A percentile compares a stretch with the other conserved stretches of the same genome.
These are phyloP conservation scores for Cladosporium velox DNA, from an alignment of 2,329 filamentous ascomycete species.

Conservation along the genomic window DNA sequence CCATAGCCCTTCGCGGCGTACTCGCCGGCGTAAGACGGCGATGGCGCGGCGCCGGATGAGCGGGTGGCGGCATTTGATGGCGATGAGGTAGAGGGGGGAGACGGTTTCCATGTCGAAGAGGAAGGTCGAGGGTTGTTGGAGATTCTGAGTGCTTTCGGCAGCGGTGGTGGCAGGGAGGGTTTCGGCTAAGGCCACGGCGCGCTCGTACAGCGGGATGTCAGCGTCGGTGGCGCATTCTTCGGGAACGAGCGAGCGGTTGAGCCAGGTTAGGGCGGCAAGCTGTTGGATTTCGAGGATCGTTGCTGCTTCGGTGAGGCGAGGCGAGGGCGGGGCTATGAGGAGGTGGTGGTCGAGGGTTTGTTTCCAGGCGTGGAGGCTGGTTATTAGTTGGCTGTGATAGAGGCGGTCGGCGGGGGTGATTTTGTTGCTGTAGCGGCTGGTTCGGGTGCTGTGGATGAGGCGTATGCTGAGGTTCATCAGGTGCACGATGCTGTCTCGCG, in stretches of 20 bases:
- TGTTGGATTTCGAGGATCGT: conserved; percentile 28
- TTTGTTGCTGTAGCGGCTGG: conserved; percentile 20
- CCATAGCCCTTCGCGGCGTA: conserved; percentile 29
- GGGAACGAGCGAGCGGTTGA: conserved; percentile 22
- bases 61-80: conserved; percentile 32
- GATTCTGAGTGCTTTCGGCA: neutral
- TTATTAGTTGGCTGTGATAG: conserved; percentile 16
- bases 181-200: conserved; percentile 24
- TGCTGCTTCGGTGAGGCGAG: conserved; percentile 19
- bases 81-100: conserved; percentile 29
- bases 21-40: conserved; percentile 23
- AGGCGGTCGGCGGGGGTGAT: conserved; percentile 20
- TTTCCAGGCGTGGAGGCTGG: conserved; percentile 19
- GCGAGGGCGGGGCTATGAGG: neutral
- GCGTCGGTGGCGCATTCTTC: conserved; percentile 26
- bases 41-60: conserved; percentile 29
- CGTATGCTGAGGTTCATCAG: conserved; percentile 26
- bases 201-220: conserved; percentile 22
- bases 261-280: conserved; percentile 26
- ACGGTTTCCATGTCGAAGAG: conserved; percentile 33
- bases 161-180: conserved; percentile 2
- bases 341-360: conserved; percentile 20
- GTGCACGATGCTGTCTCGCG: conserved; percentile 27
- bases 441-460: conserved; percentile 24
- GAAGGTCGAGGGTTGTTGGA: conserved; percentile 24